Evolutionary conservation across 495 filamentous ascomycete species (phyloP), one percentile per base, ranked within the genome.

Genomic region (Diplogelasinospora grovesii): DNA sequence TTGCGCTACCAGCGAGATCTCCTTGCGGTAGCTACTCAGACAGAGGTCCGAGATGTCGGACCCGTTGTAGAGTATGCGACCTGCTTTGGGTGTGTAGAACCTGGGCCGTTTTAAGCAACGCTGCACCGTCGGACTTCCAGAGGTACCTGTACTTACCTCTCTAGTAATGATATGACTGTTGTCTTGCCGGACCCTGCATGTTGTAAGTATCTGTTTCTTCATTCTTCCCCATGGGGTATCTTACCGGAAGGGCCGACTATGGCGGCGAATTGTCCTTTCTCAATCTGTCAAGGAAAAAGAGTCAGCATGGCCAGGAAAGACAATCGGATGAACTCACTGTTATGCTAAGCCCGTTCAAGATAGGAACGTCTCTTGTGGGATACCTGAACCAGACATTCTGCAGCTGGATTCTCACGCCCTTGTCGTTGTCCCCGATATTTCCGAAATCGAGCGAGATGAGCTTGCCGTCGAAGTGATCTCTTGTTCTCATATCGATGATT

Each of bases 141-240:
- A n/a, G n/a, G n/a, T n/a, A n/a, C n/a, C n/a, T n/a, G 7, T 8
- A 37, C 53, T 39, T 35, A 66, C 56, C 65, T 54, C 60, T 84
- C 80, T 1, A 87, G 60, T 0, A 86, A 57, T 6, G 77, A 78
- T 20, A 86, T 72, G 10, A 83, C 60, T 3, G 80, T 86, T 4
- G 77, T 82, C 54, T 90, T 90, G 1, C 85, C 85, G 36, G 74
- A 85, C 24, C 85, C 85, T 36, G 63, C 16, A 23, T 31, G 14
- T 16, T 27, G 31, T 20, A n/a, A 21, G 15, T 77, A 76, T 32
- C 86, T 71, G 21, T 20, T 21, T 26, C 19, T 18, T 43, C 8
- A 43, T 11, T 24, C 15, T 23, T 43, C 8, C 8, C 8, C 22
- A 10, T 1, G 4, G 13, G 22, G 6, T 18, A 31, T 41, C 53